Conservation (phyloP, 2,329 filamentous ascomycete species). For the Aschersonia sp. region DNA sequence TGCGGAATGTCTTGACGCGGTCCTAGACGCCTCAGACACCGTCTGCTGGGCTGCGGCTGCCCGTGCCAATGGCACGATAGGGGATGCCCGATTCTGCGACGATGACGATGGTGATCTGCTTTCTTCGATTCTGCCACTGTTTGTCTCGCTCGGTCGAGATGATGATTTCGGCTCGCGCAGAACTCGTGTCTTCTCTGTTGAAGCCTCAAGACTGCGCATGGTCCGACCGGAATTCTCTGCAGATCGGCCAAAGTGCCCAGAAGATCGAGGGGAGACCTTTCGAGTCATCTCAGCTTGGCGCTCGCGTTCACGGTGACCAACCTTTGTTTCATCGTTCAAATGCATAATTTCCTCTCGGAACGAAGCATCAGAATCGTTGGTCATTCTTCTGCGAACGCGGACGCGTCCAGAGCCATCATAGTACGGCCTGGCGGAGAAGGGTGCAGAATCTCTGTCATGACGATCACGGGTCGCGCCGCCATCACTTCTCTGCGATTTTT, state of each 20-base stretch:
- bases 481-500: conserved; percentile 12
- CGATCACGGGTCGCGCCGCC: conserved; percentile 11
- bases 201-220: conserved; percentile 12
- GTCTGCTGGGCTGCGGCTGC: neutral
- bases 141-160: conserved; percentile 7
- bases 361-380: conserved; percentile 17
- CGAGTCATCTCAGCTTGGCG: conserved; percentile 10
- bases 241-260: conserved; percentile 19
- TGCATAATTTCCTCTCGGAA: conserved; percentile 10
- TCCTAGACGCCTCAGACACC: neutral
- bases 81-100: conserved; percentile 19
- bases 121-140: conserved; percentile 4
- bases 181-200: conserved; percentile 19
- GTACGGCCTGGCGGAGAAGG: conserved; percentile 13
- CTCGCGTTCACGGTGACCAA: conserved; percentile 14
- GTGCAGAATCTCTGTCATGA: conserved; percentile 12
- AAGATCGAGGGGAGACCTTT: conserved; percentile 7
- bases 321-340: conserved; percentile 12
- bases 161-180: conserved; percentile 17
- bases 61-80: conserved; percentile 15
- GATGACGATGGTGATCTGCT: conserved; percentile 20
- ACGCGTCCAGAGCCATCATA: conserved; percentile 13
- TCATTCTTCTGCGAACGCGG: conserved; percentile 13
- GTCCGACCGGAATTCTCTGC: conserved; percentile 22
- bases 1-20: neutral